These are phyloP conservation scores for Dendrobium chrysotoxum DNA, from an alignment of 106 monocot species.

Conservation along the genomic window DNA sequence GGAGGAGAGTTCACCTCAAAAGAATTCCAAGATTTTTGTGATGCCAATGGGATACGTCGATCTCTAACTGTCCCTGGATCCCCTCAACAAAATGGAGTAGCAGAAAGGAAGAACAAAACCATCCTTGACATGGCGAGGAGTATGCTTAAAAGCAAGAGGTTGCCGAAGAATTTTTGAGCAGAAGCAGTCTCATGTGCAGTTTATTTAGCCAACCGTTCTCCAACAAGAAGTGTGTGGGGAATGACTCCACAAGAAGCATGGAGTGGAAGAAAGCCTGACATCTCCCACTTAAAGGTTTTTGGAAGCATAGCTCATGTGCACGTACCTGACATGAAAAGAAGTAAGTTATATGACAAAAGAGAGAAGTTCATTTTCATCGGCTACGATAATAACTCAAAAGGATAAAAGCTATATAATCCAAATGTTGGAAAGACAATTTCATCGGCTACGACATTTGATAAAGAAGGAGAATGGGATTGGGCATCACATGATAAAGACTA, in stretches of 20 bases:
- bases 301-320: too few relatives aligned
- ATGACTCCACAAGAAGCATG: too few relatives aligned
- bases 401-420: constrained; percentile 4
- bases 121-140: not conserved
- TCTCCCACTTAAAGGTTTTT: too few relatives aligned
- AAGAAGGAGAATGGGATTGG: not conserved
- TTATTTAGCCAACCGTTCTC: not conserved
- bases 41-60: too few relatives aligned
- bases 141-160: not conserved
- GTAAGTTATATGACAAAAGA: not conserved
- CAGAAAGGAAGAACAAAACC: too few relatives aligned
- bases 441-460: not conserved
- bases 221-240: too few relatives aligned
- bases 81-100: too few relatives aligned
- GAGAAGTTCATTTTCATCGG: not conserved
- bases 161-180: not conserved
- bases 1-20: too few relatives aligned
- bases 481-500: not conserved
- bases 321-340: not conserved
- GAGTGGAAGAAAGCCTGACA: too few relatives aligned
- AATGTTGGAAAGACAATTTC: not conserved
- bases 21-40: too few relatives aligned
- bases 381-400: not conserved
- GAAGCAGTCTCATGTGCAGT: not conserved
- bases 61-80: too few relatives aligned